Evolutionary conservation across 176 grass and related monocot species (phyloP).

Genomic region (Aegilops tauschii): DNA sequence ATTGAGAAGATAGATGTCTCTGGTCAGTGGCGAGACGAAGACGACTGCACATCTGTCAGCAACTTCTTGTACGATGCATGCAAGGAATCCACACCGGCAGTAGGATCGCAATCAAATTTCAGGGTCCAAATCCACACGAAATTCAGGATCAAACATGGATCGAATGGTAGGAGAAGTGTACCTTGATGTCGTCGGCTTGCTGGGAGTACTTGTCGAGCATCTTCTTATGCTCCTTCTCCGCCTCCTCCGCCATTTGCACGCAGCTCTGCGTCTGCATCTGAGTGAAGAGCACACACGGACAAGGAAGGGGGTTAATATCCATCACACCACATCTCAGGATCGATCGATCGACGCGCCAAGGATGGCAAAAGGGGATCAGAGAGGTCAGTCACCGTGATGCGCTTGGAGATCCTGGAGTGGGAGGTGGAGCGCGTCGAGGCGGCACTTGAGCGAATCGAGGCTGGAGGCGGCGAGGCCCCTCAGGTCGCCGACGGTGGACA

Average conservation of each 20-base stretch:
- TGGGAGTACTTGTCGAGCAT: slow-evolving; percentile 34
- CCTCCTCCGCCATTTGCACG: slow-evolving; percentile 41
- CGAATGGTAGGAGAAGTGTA: not conserved
- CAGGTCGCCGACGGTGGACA: slow-evolving; percentile 40
- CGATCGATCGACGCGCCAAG: not conserved
- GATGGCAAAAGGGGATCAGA: not conserved
- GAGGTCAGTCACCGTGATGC: slow-evolving; percentile 41
- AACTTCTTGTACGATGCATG: too few relatives aligned
- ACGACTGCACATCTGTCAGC: too few relatives aligned
- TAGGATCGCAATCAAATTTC: not conserved
- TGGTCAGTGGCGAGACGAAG: not conserved
- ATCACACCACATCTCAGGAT: not conserved
- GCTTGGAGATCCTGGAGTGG: slow-evolving; percentile 56
- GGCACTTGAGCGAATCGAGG: slow-evolving; percentile 49
- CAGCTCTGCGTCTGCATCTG: slow-evolving; percentile 67
- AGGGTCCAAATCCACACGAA: not conserved
- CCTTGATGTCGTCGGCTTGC: slow-evolving; percentile 39
- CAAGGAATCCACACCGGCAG: not conserved
- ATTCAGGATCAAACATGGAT: not conserved
- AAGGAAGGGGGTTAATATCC: too few relatives aligned
- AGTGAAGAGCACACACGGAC: not conserved
- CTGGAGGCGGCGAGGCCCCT: slow-evolving; percentile 34
- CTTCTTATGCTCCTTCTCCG: slow-evolving; percentile 51
- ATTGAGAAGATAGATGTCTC: not conserved
- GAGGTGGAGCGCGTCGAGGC: slow-evolving; percentile 50